Evolutionary conservation across 768 basidiomycete species (phyloP), one percentile per base, ranked within the genome.

Genomic region (Suillus clintonianus): DNA sequence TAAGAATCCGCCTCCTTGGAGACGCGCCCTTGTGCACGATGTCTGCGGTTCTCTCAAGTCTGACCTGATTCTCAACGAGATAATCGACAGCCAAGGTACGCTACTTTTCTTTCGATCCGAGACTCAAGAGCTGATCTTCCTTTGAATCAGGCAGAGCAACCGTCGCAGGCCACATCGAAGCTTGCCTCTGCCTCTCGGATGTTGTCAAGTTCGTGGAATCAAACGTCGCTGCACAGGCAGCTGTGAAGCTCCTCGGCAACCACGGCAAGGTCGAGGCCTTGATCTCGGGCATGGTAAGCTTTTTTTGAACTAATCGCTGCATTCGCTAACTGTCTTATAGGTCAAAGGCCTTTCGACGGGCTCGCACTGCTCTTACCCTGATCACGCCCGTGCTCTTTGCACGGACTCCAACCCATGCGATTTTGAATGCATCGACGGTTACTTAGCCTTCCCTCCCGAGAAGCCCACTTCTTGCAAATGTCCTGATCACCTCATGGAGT

Each of bases 331-430:
- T 36, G 24, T 43, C 45, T 61, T 13, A 22, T 39, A 78, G 79
- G 69, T 78, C 60, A 67, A 70, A 53, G 43, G 47, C 32, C 43
- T 56, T n/a, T 30, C 51, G 8, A 30, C 27, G 0, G 69, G 70
- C 43, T 43, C 67, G 34, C 43, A 71, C 42, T 80, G 80, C 62
- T 57, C 69, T 8, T 79, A 74, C 62, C 79, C 79, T 9, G 61
- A 60, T n/a, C 75, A 80, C 54, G 65, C 70, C 0, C 54, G 34
- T 8, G 65, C 73, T 13, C 39, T 66, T 4, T 72, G 69, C 58
- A 64, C 67, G 10, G 5, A 39, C 4, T 62, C 43, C 24, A 64
- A 69, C 19, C 70, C 64, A 19, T 81, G 78, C 41, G 66, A 65
- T 57, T 79, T 75, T 62, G 8, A 69, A 13, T 78, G 78, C 60